Conservation (phyloP, 2,329 filamentous ascomycete genomes). For the Calonectria hawksworthii region DNA sequence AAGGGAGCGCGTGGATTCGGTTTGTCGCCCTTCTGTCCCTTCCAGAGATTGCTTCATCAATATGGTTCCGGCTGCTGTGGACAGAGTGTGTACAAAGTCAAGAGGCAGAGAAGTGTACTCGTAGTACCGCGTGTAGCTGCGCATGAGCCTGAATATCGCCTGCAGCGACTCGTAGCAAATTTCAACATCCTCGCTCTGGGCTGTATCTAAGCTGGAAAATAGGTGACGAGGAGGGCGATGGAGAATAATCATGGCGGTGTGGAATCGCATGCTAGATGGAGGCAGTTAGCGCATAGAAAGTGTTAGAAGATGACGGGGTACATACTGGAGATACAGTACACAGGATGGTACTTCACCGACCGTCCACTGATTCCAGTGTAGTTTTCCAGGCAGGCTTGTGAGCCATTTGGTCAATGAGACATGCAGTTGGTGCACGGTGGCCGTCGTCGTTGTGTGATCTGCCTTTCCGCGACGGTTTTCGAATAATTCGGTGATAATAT, state of each 20-base stretch:
- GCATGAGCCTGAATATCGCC: constrained; percentile 60
- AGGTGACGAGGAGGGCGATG: constrained; percentile 62
- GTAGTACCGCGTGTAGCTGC: constrained; percentile 60
- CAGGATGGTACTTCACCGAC: constrained; percentile 60
- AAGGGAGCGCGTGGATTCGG: constrained; percentile 63
- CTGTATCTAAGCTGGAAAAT: constrained; percentile 54
- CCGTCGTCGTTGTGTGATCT: constrained; percentile 56
- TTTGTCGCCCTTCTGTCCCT: constrained; percentile 54
- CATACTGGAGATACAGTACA: constrained; percentile 62
- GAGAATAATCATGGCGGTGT: constrained; percentile 65
- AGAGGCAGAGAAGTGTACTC: constrained; percentile 58
- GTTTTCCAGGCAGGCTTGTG: constrained; percentile 57
- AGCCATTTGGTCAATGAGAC: constrained; percentile 62
- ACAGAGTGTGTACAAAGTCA: constrained; percentile 64
- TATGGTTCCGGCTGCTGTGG: constrained; percentile 60
- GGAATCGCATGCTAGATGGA: constrained; percentile 57
- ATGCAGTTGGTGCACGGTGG: constrained; percentile 60
- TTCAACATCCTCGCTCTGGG: constrained; percentile 60
- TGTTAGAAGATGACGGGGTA: background rate
- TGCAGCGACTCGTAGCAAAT: constrained; percentile 64
- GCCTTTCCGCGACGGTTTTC: constrained; percentile 60
- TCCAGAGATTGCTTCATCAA: constrained; percentile 61
- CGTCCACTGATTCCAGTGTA: constrained; percentile 67
- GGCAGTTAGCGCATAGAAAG: constrained; percentile 26
- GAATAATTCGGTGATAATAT: constrained; percentile 64